Evolutionary conservation across 345 rosid species (phyloP).

Genomic region (Kernera saxatilis): DNA sequence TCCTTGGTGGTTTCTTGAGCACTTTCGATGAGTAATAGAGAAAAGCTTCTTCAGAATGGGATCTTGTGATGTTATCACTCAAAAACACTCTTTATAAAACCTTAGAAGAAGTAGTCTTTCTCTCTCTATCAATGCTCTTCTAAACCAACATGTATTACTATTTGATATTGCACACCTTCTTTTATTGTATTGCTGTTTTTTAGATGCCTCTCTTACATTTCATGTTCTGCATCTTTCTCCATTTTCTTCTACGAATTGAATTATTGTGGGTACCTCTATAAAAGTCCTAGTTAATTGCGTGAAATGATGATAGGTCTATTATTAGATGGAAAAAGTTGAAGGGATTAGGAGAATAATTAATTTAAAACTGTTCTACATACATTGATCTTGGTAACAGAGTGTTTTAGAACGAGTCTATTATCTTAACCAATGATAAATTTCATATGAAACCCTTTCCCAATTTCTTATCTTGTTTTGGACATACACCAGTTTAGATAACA

Average conservation of each 20-base stretch:
- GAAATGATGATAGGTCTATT: neutral
- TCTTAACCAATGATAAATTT: neutral
- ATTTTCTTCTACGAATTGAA: neutral
- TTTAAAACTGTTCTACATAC: neutral
- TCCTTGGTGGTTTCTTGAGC: slow-evolving; percentile 92
- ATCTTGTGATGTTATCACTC: neutral
- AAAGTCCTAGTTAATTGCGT: neutral
- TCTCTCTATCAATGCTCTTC: neutral
- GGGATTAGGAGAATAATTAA: neutral
- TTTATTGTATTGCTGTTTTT: neutral
- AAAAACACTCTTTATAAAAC: neutral
- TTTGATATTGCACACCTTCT: slow-evolving; percentile 8
- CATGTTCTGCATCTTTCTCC: neutral
- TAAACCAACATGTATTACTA: neutral
- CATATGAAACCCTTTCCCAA: too few species aligned
- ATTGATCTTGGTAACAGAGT: neutral
- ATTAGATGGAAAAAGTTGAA: neutral
- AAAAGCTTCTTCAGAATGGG: neutral
- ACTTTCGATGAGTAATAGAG: slow-evolving; percentile 45
- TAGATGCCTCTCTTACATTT: neutral
- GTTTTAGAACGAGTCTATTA: neutral
- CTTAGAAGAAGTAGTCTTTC: neutral
- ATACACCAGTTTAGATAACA: too few species aligned
- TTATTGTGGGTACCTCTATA: neutral
- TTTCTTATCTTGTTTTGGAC: too few species aligned